Evolutionary conservation across 106 monocot species (phyloP), one percentile per base, ranked within the genome.

Genomic region (Platanthera zijinensis): DNA sequence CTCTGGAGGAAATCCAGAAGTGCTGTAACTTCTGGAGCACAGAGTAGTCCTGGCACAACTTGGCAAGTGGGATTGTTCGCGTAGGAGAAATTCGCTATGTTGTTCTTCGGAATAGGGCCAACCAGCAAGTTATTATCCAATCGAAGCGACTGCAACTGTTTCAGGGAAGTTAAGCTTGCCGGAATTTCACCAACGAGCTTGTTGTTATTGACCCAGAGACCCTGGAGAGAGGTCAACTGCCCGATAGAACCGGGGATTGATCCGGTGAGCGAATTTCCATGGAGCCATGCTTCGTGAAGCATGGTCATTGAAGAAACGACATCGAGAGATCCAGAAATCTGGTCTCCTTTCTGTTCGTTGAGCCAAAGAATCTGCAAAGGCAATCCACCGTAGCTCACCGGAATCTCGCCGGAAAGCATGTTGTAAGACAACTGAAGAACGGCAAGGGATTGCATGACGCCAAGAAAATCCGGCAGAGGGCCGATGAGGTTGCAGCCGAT

Each of bases 221-320:
- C 25, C 17, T 28, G 71, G 72, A 89, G 61, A 7, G 69, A 85
- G 73, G 51, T 51, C 52, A 81, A 80, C 1, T 66, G 51, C 8
- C 82, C 75, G 53, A 90, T 84, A 6, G 69, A 59, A 1, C 25
- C 52, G 17, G 89, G 84, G 63, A 90, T 90, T 11, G 80, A 0
- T 14, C 87, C 87, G 2, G 84, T 78, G 68, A 90, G 87, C 1
- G 78, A 57, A 61, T 90, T 90, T 32, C 87, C 90, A 80, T 90
- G 90, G 12, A 90, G 85, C 90, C 90, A 90, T 7, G 64, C 84
- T 17, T 74, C 45, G 0, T 48, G 70, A 14, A 90, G 66, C 13
- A 76, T 78, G 1, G 69, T 30, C 90, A 90, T 85, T 4, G 86
- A 80, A 28, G 80, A 68, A 25, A 90, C 52, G 48, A 85, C 28